Base-by-base conservation (phyloP, 2,329 filamentous ascomycete genomes). In the Leptographium flavum region DNA sequence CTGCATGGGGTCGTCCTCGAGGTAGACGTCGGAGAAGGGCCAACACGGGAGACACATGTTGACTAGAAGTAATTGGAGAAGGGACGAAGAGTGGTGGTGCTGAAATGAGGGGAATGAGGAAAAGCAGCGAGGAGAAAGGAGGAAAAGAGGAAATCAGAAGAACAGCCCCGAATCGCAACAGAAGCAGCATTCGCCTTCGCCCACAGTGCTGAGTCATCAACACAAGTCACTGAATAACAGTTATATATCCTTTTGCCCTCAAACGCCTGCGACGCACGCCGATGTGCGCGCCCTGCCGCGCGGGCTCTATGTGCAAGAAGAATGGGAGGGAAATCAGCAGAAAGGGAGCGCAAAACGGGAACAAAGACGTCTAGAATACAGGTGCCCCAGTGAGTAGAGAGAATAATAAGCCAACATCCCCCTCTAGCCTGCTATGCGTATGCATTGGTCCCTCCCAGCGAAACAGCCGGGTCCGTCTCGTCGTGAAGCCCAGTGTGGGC, bases 11-110 rank as follows among this genome's bases (percentile, higher is more conserved):
- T 53, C 53, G 27, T 53, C 51, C 25, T 55, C 53, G 41, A 55
- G 48, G n/a, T 47, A 45, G 35, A 54, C 45, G 38, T 52, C 49
- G 22, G 49, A 45, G 37, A 52, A 55, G 0, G 70, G 65, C 57
- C 72, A 74, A 54, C 69, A 73, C 5, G 67, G 64, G n/a, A 73
- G 60, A 53, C 72, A 76, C 71, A 76, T 75, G 7, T 41, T 58
- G 39, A 8, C n/a, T 25, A 21, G 21, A n/a, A n/a, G n/a, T 40
- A 7, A 6, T 9, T 8, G 19, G 27, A 28, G 31, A 14, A 15
- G 22, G 8, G 19, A 19, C 13, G 30, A 35, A 37, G 13, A 17
- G 15, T 23, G 40, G n/a, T n/a, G n/a, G n/a, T n/a, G n/a, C n/a
- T n/a, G n/a, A n/a, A n/a, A n/a, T n/a, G n/a, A n/a, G n/a, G 3